Evolutionary conservation across 2,329 filamentous ascomycete species (phyloP).

Genomic region (Phoma herbarum): DNA sequence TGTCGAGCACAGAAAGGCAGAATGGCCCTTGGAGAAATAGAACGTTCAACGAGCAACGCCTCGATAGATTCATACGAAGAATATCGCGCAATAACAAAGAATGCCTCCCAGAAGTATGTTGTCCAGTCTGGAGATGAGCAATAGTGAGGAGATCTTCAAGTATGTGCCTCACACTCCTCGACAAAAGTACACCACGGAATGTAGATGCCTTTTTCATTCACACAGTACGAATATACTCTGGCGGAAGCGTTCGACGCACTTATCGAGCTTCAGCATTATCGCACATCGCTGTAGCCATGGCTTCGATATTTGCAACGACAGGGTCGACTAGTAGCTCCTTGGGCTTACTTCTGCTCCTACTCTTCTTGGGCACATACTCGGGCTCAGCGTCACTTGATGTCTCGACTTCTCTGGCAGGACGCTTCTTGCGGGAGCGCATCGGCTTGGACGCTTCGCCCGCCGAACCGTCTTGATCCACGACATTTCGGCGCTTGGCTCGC

Average conservation of each 20-base stretch:
- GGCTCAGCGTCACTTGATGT: background rate
- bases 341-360: background rate
- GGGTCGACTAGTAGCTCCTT: too few relatives aligned
- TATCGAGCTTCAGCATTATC: too few relatives aligned
- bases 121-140: background rate
- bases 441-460: slow-evolving; percentile 14
- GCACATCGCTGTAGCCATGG: too few relatives aligned
- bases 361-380: background rate
- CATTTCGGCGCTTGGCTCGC: slow-evolving; percentile 32
- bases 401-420: background rate
- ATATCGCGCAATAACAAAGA: background rate
- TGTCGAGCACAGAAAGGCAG: background rate
- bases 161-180: background rate
- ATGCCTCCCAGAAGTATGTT: background rate
- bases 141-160: background rate
- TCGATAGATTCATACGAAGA: background rate
- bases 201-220: background rate
- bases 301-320: too few relatives aligned
- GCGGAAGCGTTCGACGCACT: background rate
- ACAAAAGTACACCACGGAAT: background rate
- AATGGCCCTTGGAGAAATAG: slow-evolving; percentile 1
- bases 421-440: slow-evolving; percentile 24
- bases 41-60: background rate
- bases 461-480: slow-evolving; percentile 2
- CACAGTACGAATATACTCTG: background rate